These are phyloP conservation scores for Candida anglica DNA, from an alignment of 805 yeast species.

Conservation along the genomic window DNA sequence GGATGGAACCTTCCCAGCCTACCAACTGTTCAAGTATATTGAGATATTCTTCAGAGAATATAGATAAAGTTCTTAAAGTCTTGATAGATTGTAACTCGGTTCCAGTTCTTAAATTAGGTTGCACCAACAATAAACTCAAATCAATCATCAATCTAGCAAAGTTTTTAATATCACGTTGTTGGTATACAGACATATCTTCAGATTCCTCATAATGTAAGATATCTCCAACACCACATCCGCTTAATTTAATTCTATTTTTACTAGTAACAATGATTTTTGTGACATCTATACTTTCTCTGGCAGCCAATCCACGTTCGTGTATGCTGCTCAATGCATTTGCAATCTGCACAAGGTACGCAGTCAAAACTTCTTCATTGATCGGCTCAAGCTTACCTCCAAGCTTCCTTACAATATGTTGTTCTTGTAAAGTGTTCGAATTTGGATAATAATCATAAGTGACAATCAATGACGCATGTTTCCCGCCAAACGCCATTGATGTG, in stretches of 20 bases:
- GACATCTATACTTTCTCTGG: constrained; percentile 55
- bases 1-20: neutral
- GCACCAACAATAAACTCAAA: constrained; percentile 41
- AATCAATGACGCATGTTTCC: constrained; percentile 55
- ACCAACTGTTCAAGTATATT: neutral
- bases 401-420: constrained; percentile 54
- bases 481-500: constrained; percentile 82
- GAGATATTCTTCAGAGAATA: constrained; percentile 1
- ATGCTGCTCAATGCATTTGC: constrained; percentile 62
- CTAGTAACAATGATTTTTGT: constrained; percentile 72
- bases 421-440: constrained; percentile 63
- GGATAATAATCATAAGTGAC: constrained; percentile 87
- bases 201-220: constrained; percentile 43
- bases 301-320: constrained; percentile 63
- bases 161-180: constrained; percentile 51
- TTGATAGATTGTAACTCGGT: constrained; percentile 1
- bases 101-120: constrained; percentile 20
- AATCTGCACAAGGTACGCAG: constrained; percentile 77
- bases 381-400: constrained; percentile 40
- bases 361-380: constrained; percentile 61
- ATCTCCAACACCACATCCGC: constrained; percentile 70
- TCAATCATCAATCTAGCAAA: constrained; percentile 61
- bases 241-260: constrained; percentile 65
- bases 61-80: neutral
- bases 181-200: constrained; percentile 32